phyloP scores from a whole-genome alignment of 164 flowering plant genomes.

The Aristolochia fimbriata region DNA sequence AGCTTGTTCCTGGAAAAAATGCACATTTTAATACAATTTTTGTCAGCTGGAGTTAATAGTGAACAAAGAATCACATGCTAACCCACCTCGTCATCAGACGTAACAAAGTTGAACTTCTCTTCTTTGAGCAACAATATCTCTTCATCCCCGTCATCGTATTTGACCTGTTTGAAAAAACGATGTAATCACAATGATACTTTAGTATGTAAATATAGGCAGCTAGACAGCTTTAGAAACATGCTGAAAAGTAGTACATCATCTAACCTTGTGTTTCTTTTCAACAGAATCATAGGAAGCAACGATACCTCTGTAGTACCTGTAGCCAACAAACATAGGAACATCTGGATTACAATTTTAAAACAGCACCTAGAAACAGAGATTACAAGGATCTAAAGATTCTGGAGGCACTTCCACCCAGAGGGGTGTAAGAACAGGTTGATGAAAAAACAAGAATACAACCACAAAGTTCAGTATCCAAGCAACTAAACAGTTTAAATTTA shows the following conservation, averaged over 20 bases:
- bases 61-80: no score
- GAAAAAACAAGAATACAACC: no score
- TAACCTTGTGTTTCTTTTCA: conserved; percentile 62
- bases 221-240: neutral
- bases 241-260: neutral
- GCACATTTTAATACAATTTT: neutral
- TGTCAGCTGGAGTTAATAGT: no score
- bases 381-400: no score
- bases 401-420: no score
- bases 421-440: no score
- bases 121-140: conserved; percentile 46
- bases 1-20: conserved; percentile 30
- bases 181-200: neutral
- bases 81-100: no score
- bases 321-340: conserved; percentile 5
- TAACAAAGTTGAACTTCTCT: conserved; percentile 43
- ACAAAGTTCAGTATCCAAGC: no score
- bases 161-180: conserved; percentile 29
- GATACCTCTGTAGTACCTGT: conserved; percentile 71
- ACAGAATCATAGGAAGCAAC: conserved; percentile 42
- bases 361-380: neutral
- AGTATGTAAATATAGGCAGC: neutral
- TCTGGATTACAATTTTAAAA: neutral
- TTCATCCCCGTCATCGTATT: conserved; percentile 66
- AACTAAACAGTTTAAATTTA: no score